A percentile compares a stretch with the other conserved stretches of the same genome.
These are phyloP conservation scores for Hordeum vulgare DNA, from an alignment of 176 grass and related monocot genomes.

Conservation along the genomic window MorexV3_pseudomolecules_assembly NC_058519.1:44129605-44130104, in stretches of 20 bases:
- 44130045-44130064: background rate
- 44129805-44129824: slow-evolving; percentile 55
- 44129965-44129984: background rate
- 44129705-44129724: background rate
- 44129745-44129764: background rate
- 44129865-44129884: slow-evolving; percentile 56
- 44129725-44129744: background rate
- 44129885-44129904: background rate
- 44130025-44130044: background rate
- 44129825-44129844: slow-evolving; percentile 73
- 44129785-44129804: slow-evolving; percentile 46
- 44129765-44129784: background rate
- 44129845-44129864: slow-evolving; percentile 94
- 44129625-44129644: background rate
- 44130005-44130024: background rate
- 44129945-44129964: background rate
- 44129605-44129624: background rate
- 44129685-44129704: background rate
- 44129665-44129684: background rate
- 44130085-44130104: slow-evolving; percentile 52
- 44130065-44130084: background rate
- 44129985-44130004: slow-evolving; percentile 1
- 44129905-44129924: background rate
- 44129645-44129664: background rate
- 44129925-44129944: background rate